Percentiles rank a stretch among this genome's conserved stretches.
phyloP scores from a whole-genome alignment of 2,329 filamentous ascomycete species.

The Sphaerostilbella broomeana region DNA sequence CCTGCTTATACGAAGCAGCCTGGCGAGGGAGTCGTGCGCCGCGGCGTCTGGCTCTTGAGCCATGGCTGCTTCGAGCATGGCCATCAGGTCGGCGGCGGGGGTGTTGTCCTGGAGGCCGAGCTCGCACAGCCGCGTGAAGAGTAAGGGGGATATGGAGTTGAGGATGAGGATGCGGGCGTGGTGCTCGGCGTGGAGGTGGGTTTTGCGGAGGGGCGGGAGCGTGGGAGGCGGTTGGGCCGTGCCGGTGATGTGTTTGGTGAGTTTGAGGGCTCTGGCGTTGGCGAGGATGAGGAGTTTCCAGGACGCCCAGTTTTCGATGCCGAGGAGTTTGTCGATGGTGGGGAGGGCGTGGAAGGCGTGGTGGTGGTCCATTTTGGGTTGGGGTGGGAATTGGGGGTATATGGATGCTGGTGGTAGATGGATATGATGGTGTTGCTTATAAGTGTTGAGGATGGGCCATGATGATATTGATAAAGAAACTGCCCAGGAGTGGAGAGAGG shows the following conservation, averaged over 20 bases:
- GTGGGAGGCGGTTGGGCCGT: not conserved
- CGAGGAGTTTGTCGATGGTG: not conserved
- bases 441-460: too few species aligned
- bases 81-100: not conserved
- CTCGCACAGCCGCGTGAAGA: not conserved
- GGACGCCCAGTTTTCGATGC: not conserved
- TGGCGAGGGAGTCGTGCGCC: not conserved
- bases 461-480: too few species aligned
- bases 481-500: too few species aligned
- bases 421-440: too few species aligned
- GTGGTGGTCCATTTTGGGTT: too few species aligned
- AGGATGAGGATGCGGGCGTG: not conserved
- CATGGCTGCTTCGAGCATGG: not conserved
- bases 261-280: not conserved
- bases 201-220: not conserved
- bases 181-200: not conserved
- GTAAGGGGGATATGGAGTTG: not conserved
- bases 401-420: too few species aligned
- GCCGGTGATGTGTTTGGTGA: not conserved
- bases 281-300: not conserved
- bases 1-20: not conserved
- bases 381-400: too few species aligned
- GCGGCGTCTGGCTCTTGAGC: not conserved
- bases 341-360: not conserved
- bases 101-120: not conserved